Percentiles rank a stretch among this genome's conserved stretches.
phyloP scores from a whole-genome alignment of 2,329 filamentous ascomycete genomes.

The Ceratocystis diversiconidia region DNA sequence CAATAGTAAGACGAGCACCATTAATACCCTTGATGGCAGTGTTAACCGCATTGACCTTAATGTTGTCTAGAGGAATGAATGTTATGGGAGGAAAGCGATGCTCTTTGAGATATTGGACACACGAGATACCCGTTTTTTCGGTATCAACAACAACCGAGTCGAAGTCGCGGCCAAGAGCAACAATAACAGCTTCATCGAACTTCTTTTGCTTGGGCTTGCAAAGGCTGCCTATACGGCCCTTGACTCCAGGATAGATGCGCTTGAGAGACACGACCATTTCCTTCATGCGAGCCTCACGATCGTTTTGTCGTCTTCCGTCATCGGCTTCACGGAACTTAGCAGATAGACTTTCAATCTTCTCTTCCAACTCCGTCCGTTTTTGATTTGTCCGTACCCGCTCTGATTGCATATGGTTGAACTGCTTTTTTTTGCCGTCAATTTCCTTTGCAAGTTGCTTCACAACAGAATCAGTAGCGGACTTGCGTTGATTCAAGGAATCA shows the following conservation, averaged over 20 bases:
- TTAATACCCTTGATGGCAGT: slow-evolving; percentile 80
- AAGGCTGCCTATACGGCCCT: slow-evolving; percentile 76
- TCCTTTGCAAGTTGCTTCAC: slow-evolving; percentile 58
- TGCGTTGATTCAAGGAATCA: slow-evolving; percentile 52
- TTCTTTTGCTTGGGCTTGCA: slow-evolving; percentile 97
- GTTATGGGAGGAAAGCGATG: slow-evolving; percentile 77
- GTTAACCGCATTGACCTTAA: slow-evolving; percentile 85
- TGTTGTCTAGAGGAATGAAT: slow-evolving; percentile 92
- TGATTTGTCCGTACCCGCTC: slow-evolving; percentile 70
- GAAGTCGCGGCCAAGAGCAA: slow-evolving; percentile 81
- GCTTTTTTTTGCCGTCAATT: slow-evolving; percentile 80
- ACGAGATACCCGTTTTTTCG: slow-evolving; percentile 85
- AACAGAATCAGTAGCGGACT: slow-evolving; percentile 43
- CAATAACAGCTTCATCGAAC: slow-evolving; percentile 83
- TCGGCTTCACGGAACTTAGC: slow-evolving; percentile 74
- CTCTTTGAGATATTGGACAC: slow-evolving; percentile 85
- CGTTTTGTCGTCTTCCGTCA: slow-evolving; percentile 70
- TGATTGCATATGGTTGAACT: slow-evolving; percentile 72
- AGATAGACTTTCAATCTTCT: slow-evolving; percentile 72
- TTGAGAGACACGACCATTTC: slow-evolving; percentile 79
- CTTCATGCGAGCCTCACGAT: slow-evolving; percentile 63
- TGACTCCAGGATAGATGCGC: slow-evolving; percentile 80
- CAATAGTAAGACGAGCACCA: slow-evolving; percentile 77
- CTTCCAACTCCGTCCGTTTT: slow-evolving; percentile 74
- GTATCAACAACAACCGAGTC: slow-evolving; percentile 91